phyloP scores from a whole-genome alignment of 768 basidiomycete genomes.

The Jaapia argillacea region DNA sequence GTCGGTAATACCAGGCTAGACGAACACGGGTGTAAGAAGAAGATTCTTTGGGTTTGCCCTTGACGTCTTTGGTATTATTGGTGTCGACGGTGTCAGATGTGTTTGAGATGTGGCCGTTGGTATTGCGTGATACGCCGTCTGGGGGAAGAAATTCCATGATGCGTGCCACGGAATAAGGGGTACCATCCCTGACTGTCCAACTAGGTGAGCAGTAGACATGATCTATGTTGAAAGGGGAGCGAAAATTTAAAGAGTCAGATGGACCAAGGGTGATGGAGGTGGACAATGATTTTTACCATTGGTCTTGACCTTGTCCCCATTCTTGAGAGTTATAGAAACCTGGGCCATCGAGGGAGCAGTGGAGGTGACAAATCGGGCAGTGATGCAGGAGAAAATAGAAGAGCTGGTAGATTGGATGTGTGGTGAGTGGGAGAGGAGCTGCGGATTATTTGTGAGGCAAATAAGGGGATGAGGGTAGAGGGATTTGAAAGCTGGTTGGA shows the following conservation, averaged over 20 bases:
- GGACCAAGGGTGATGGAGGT: slow-evolving; percentile 9
- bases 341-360: slow-evolving; percentile 11
- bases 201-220: slow-evolving; percentile 95
- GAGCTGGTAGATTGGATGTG: not conserved
- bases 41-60: slow-evolving; percentile 55
- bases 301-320: slow-evolving; percentile 74
- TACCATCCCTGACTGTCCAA: slow-evolving; percentile 87
- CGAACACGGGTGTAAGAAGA: slow-evolving; percentile 76
- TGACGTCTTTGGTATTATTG: slow-evolving; percentile 28
- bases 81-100: not conserved
- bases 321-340: slow-evolving; percentile 49
- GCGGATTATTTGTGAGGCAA: not conserved
- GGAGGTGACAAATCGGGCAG: slow-evolving; percentile 3
- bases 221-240: slow-evolving; percentile 51
- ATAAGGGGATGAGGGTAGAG: not conserved
- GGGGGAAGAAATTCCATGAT: slow-evolving; percentile 95
- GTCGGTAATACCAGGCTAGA: slow-evolving; percentile 94
- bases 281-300: slow-evolving; percentile 52
- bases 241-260: slow-evolving; percentile 18
- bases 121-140: slow-evolving; percentile 40
- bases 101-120: slow-evolving; percentile 6
- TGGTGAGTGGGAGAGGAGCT: not conserved
- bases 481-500: not conserved
- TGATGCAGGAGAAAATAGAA: not conserved
- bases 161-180: slow-evolving; percentile 90